Base-by-base conservation (phyloP, 2,329 filamentous ascomycete genomes). In the Phaeosphaeria sp. region DNA sequence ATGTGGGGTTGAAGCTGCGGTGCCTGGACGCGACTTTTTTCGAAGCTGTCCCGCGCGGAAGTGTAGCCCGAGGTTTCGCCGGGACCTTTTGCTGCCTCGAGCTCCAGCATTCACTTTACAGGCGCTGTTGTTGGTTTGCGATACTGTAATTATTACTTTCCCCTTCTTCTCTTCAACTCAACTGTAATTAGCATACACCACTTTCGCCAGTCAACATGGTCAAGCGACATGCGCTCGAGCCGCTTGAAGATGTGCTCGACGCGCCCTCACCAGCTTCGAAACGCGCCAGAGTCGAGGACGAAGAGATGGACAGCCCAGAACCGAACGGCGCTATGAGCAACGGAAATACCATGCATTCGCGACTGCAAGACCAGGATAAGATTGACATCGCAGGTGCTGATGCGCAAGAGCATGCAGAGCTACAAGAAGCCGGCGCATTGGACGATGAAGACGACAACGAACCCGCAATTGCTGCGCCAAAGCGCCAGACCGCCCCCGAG, bases 401-500 rank as follows among this genome's bases (percentile, higher is more conserved):
- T 49, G 67, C 66, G 15, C 68, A 75, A 55, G 68, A 76, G 57
- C 74, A 78, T 55, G 74, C 72, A 40, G 75, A 76, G 59, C 66
- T 77, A 7, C 71, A 74, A 58, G 73, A 77, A 60, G 74, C 74
- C 25, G 76, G 68, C 46, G 69, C 71, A 65, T 63, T 68, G 27
- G 67, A 68, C 27, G 65, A 67, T 22, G 67, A 62, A 25, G 68
- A 69, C 55, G 75, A 74, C 6, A 71, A 81, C 17, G 78, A 80
- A 54, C 72, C 73, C 33, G 72, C 74, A 47, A 60, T 79, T 49
- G 67, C 74, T 44, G 83, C 79, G n/a, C 82, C 84, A 20, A 82
- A 82, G 65, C 87, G 92, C 64, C 93, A 97, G 76, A 83, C 83
- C 49, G 91, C 90, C 45, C 93, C 94, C 17, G 87, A 91, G 33